A percentile compares a stretch with the other conserved stretches of the same genome.
Evolutionary conservation across 495 filamentous ascomycete species (phyloP).

Genomic region (Penicillium bovifimosum): DNA sequence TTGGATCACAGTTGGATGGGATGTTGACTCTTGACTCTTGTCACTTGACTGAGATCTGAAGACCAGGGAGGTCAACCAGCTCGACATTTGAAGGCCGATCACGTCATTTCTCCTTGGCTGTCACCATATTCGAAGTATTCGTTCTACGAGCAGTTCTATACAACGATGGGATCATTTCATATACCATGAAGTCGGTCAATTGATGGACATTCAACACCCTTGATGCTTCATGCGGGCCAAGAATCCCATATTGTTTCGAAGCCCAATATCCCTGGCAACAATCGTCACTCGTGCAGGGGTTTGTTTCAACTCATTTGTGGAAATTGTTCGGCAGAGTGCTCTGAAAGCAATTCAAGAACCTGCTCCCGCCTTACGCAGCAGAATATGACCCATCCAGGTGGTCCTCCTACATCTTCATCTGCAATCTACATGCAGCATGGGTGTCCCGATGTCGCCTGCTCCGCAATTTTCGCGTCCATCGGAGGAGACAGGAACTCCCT

Average conservation of each 20-base stretch:
- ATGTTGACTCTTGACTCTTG: no score
- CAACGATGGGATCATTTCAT: neutral
- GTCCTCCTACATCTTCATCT: neutral
- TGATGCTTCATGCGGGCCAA: conserved; percentile 7
- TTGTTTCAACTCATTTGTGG: conserved; percentile 9
- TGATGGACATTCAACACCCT: conserved; percentile 4
- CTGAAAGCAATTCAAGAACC: neutral
- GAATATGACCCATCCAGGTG: neutral
- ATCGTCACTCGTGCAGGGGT: neutral
- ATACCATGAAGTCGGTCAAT: neutral
- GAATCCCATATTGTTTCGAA: conserved; percentile 4
- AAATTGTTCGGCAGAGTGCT: neutral
- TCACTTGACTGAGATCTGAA: neutral
- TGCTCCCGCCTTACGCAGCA: neutral
- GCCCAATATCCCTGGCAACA: conserved; percentile 1
- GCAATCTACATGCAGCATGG: no score
- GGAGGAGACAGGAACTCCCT: neutral
- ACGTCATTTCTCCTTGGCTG: neutral
- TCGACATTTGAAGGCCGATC: neutral
- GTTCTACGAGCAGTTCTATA: neutral
- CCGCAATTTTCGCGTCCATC: neutral
- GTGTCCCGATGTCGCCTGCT: neutral
- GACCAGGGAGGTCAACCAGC: neutral
- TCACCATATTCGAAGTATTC: no score
- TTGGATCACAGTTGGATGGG: no score